These are phyloP conservation scores for Chalara sp. DNA, from an alignment of 2,329 filamentous ascomycete species.

Conservation along the genomic window DNA sequence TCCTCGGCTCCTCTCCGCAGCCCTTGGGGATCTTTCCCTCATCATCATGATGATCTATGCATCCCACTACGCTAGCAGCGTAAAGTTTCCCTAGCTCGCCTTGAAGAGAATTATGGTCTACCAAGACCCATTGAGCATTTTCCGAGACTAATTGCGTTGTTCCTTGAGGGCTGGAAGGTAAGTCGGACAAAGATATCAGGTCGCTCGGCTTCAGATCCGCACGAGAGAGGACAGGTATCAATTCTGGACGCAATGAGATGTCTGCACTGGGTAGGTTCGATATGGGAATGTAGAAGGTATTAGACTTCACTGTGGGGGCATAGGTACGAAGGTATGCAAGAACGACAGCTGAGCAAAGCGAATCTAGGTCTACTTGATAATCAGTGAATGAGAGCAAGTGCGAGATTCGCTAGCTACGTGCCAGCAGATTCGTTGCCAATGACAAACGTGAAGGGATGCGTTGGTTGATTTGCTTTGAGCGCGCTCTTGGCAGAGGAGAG, in stretches of 20 bases:
- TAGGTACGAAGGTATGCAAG: slow-evolving; percentile 68
- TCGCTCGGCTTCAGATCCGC: slow-evolving; percentile 53
- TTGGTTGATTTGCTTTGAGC: slow-evolving; percentile 36
- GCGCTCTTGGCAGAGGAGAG: slow-evolving; percentile 42
- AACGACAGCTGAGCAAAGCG: slow-evolving; percentile 66
- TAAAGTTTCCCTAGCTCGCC: slow-evolving; percentile 52
- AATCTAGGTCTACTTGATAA: slow-evolving; percentile 61
- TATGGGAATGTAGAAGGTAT: slow-evolving; percentile 60
- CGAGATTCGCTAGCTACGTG: slow-evolving; percentile 23
- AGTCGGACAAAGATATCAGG: slow-evolving; percentile 58
- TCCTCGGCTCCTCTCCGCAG: slow-evolving; percentile 43
- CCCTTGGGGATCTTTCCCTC: slow-evolving; percentile 47
- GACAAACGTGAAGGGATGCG: slow-evolving; percentile 50
- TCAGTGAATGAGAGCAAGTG: not conserved
- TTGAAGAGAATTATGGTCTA: slow-evolving; percentile 73
- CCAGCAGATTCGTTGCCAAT: slow-evolving; percentile 64
- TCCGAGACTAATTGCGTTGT: slow-evolving; percentile 34
- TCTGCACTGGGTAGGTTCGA: slow-evolving; percentile 64
- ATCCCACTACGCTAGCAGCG: slow-evolving; percentile 48
- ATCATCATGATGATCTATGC: slow-evolving; percentile 75
- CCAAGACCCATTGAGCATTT: slow-evolving; percentile 63
- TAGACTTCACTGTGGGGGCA: slow-evolving; percentile 31
- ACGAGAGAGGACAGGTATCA: slow-evolving; percentile 55
- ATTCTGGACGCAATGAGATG: slow-evolving; percentile 66
- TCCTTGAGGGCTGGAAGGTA: slow-evolving; percentile 50